These are phyloP conservation scores for Debaryomycetaceae sp. DNA, from an alignment of 1,139 yeast species.

Conservation along the genomic window DNA sequence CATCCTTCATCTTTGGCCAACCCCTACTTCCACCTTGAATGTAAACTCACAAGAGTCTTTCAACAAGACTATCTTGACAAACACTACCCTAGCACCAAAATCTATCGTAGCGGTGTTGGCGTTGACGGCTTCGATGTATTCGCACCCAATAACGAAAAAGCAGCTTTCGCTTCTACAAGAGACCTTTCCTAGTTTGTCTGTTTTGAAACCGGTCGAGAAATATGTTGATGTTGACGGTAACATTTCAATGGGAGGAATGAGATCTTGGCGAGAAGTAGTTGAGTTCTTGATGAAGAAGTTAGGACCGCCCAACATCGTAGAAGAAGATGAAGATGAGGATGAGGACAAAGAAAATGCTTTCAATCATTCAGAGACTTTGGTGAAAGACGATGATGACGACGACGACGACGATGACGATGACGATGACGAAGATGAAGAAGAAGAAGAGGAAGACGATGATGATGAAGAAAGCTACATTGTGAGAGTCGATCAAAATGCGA, in stretches of 20 bases:
- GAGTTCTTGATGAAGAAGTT: conserved; percentile 23
- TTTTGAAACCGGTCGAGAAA: conserved; percentile 29
- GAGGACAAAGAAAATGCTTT: conserved; percentile 8
- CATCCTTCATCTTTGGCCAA: conserved; percentile 25
- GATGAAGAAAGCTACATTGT: conserved; percentile 4
- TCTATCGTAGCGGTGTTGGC: conserved; percentile 28
- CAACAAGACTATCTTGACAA: conserved; percentile 17
- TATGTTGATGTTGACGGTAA: conserved; percentile 29
- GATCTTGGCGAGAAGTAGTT: conserved; percentile 30
- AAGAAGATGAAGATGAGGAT: conserved; percentile 19
- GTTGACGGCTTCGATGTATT: conserved; percentile 25
- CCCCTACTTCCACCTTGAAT: conserved; percentile 7
- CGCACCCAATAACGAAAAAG: conserved; percentile 27
- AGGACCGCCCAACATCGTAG: conserved; percentile 20
- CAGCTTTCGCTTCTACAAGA: conserved; percentile 22
- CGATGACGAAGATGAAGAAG: conserved; percentile 11
- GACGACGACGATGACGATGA: conserved; percentile 11
- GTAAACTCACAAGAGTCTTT: conserved; percentile 4
- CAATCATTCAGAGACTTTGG: not conserved
- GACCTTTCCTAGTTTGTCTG: conserved; percentile 24
- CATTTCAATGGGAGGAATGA: conserved; percentile 32
- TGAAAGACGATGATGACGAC: conserved; percentile 9
- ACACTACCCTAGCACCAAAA: conserved; percentile 18
- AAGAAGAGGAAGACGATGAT: conserved; percentile 11
- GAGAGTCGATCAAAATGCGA: no score